phyloP scores from a whole-genome alignment of 2,329 filamentous ascomycete genomes.

The Chaetomium olivaceum region DNA sequence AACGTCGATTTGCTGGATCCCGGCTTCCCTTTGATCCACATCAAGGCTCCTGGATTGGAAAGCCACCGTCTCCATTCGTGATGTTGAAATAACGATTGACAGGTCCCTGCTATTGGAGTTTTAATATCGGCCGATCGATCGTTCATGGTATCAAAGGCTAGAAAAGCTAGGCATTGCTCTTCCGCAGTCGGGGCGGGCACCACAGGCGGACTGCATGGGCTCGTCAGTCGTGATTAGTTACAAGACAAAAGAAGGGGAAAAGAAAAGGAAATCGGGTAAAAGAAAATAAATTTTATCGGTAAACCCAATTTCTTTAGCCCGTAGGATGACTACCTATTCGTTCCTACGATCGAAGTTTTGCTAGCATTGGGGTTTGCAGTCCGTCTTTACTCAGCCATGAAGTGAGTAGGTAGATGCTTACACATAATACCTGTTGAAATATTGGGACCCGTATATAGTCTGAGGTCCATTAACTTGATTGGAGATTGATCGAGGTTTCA shows the following conservation, averaged over 20 bases:
- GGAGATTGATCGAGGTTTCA: not conserved
- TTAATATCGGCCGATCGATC: not conserved
- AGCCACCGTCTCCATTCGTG: not conserved
- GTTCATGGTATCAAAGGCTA: not conserved
- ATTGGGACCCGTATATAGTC: not conserved
- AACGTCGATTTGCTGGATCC: constrained; percentile 4
- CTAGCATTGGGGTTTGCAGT: no score
- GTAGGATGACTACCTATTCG: not conserved
- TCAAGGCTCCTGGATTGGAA: not conserved
- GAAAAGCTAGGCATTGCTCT: not conserved
- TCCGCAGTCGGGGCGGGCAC: not conserved
- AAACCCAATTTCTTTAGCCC: no score
- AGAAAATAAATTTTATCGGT: no score
- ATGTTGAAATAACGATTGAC: not conserved
- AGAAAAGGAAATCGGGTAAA: no score
- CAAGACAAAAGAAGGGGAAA: no score
- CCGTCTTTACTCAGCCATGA: no score
- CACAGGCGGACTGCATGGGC: not conserved
- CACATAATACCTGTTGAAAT: not conserved
- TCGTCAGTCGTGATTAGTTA: not conserved
- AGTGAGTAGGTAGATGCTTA: no score
- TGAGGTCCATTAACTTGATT: not conserved
- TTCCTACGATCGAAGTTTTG: no score
- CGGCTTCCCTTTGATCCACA: constrained; percentile 9
- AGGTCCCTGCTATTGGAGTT: not conserved